Evolutionary conservation across 2,329 filamentous ascomycete genomes (phyloP).

Genomic region (Cladosporium sp.): DNA sequence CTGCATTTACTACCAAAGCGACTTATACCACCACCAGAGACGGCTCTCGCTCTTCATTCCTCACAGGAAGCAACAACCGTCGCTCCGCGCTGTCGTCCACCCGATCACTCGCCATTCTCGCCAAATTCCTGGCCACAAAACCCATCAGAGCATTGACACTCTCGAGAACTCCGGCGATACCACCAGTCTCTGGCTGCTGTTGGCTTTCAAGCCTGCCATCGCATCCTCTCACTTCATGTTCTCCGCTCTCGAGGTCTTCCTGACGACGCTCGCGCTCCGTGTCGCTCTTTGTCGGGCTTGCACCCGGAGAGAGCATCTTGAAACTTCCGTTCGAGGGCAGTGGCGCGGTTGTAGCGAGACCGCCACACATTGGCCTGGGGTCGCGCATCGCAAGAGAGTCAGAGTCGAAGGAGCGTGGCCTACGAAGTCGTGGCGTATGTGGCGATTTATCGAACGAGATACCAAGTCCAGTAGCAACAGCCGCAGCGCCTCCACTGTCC

Average conservation of each 20-base stretch:
- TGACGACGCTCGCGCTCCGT: background rate
- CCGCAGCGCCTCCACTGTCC: background rate
- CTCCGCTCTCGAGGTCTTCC: background rate
- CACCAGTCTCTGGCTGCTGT: background rate
- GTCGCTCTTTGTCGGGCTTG: background rate
- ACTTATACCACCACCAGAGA: background rate
- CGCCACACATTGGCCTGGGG: background rate
- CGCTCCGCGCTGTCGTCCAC: conserved; percentile 29
- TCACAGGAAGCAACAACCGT: conserved; percentile 33
- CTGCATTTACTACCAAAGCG: background rate
- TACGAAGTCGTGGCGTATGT: background rate
- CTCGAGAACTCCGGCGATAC: conserved; percentile 22
- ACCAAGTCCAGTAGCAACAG: background rate
- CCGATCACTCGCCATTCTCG: conserved; percentile 27
- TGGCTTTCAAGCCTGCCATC: background rate
- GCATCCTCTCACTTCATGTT: no score
- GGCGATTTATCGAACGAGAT: background rate
- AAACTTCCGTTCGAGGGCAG: conserved; percentile 14
- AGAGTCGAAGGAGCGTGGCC: conserved; percentile 1
- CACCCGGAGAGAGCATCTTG: background rate
- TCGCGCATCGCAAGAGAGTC: background rate
- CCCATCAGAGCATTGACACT: conserved; percentile 29
- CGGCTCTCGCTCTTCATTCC: conserved; percentile 27
- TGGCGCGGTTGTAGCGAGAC: conserved; percentile 19
- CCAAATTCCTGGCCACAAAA: conserved; percentile 26